Evolutionary conservation across 495 filamentous ascomycete species (phyloP).

Genomic region (Lasiosphaeria ovina): DNA sequence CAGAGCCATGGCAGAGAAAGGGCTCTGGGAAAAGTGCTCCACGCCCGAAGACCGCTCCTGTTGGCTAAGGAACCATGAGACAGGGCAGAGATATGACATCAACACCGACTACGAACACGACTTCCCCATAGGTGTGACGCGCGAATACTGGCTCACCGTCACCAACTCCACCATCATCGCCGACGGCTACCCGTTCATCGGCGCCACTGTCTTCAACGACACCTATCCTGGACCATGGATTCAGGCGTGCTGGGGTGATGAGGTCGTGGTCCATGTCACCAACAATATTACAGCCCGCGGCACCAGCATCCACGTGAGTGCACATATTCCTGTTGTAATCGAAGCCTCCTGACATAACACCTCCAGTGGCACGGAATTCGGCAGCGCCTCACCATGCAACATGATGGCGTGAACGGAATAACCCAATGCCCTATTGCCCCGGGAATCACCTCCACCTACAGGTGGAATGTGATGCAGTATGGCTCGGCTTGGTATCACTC

Average conservation of each 20-base stretch:
- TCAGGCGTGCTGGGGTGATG: conserved; percentile 56
- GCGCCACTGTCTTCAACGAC: conserved; percentile 31
- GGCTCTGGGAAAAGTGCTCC: conserved; percentile 2
- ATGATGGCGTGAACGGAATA: no score
- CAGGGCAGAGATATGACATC: conserved; percentile 5
- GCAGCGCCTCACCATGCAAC: no score
- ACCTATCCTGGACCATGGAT: conserved; percentile 49
- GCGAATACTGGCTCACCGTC: conserved; percentile 5
- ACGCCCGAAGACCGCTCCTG: background rate
- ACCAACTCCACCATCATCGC: background rate
- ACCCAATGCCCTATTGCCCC: no score
- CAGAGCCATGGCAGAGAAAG: background rate
- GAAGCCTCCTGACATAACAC: no score
- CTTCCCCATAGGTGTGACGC: conserved; percentile 2
- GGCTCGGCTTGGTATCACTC: conserved; percentile 37
- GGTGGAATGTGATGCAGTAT: conserved; percentile 50
- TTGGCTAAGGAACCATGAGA: conserved; percentile 3
- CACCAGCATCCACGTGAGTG: conserved; percentile 41
- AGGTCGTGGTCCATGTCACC: conserved; percentile 46
- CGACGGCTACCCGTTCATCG: conserved; percentile 6
- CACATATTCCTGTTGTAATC: no score
- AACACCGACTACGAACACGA: conserved; percentile 10
- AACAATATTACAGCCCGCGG: conserved; percentile 41
- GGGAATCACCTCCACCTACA: conserved; percentile 34
- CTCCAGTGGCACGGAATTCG: conserved; percentile 54